Conservation (phyloP, 2,329 filamentous ascomycete species). For the Drechslerella stenobrocha region DNA sequence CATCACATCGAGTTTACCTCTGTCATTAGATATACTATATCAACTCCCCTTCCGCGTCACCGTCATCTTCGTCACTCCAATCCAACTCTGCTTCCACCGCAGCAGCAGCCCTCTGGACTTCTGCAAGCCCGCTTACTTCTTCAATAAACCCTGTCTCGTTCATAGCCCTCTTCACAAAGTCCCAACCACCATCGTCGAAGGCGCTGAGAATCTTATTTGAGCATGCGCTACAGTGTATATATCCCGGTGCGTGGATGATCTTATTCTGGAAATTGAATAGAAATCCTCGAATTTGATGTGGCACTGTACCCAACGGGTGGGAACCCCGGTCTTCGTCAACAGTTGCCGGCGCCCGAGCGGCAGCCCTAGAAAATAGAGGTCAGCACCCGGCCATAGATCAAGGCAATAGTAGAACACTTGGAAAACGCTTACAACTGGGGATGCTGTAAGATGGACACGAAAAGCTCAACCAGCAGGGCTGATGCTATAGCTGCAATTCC, state of each 20-base stretch:
- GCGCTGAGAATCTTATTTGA: constrained; percentile 69
- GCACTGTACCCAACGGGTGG: constrained; percentile 70
- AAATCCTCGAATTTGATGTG: constrained; percentile 79
- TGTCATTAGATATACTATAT: constrained; percentile 10
- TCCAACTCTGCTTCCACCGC: constrained; percentile 54
- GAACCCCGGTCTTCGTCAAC: constrained; percentile 60
- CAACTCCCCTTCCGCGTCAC: constrained; percentile 59
- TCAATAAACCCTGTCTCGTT: constrained; percentile 76
- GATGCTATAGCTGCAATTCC: constrained; percentile 92
- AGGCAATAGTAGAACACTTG: neutral
- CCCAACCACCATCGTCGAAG: constrained; percentile 72
- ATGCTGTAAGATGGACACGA: constrained; percentile 86
- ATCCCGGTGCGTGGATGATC: constrained; percentile 72
- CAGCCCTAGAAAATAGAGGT: constrained; percentile 41
- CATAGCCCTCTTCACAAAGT: constrained; percentile 73
- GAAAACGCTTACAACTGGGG: constrained; percentile 62
- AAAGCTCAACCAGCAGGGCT: constrained; percentile 82
- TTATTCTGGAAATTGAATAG: constrained; percentile 74
- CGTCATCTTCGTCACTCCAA: constrained; percentile 65
- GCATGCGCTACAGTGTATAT: constrained; percentile 80
- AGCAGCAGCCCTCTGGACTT: constrained; percentile 68
- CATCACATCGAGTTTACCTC: neutral
- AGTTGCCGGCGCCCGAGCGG: constrained; percentile 52
- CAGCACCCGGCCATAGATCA: constrained; percentile 1
- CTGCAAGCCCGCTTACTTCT: constrained; percentile 72